These are phyloP conservation scores for Allium fistulosum DNA, from an alignment of 106 monocot genomes.

Conservation along the genomic window DNA sequence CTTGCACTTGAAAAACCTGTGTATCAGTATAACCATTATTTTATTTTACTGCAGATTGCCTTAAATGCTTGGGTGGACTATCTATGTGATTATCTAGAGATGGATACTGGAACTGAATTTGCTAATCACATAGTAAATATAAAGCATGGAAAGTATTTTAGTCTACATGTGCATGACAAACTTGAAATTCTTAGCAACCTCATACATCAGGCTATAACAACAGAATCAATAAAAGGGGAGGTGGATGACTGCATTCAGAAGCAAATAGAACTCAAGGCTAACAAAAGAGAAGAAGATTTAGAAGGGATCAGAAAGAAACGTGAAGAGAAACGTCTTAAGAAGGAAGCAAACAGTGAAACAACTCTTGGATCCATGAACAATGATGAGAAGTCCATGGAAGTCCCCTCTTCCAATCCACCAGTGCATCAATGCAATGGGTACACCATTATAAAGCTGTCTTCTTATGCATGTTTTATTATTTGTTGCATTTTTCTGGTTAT, in stretches of 20 bases:
- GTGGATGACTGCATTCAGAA: constrained; percentile 14
- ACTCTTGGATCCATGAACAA: not conserved
- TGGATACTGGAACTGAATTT: constrained; percentile 1
- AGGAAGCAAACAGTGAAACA: not conserved
- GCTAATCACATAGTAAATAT: not conserved
- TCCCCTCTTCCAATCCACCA: not conserved
- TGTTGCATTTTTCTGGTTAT: not conserved
- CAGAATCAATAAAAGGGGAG: constrained; percentile 5
- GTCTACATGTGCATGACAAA: constrained; percentile 8
- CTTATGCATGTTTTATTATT: not conserved
- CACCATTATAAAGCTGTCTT: no score
- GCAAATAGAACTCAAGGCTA: constrained; percentile 10
- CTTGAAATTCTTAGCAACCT: constrained; percentile 13
- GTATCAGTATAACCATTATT: not conserved
- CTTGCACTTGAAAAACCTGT: no score
- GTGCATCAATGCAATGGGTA: constrained; percentile 2
- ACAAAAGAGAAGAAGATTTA: constrained; percentile 14
- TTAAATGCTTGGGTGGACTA: constrained; percentile 10
- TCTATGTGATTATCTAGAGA: constrained; percentile 15
- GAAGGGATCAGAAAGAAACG: constrained; percentile 10
- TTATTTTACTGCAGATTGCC: constrained; percentile 3
- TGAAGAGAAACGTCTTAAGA: constrained; percentile 11
- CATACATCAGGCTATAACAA: constrained; percentile 4
- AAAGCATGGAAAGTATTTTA: constrained; percentile 8
- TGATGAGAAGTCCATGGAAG: not conserved